Percentiles rank a stretch among this genome's conserved stretches.
These are phyloP conservation scores for Crucihimalaya himalaica DNA, from an alignment of 345 rosid species.

Conservation along the genomic window DNA sequence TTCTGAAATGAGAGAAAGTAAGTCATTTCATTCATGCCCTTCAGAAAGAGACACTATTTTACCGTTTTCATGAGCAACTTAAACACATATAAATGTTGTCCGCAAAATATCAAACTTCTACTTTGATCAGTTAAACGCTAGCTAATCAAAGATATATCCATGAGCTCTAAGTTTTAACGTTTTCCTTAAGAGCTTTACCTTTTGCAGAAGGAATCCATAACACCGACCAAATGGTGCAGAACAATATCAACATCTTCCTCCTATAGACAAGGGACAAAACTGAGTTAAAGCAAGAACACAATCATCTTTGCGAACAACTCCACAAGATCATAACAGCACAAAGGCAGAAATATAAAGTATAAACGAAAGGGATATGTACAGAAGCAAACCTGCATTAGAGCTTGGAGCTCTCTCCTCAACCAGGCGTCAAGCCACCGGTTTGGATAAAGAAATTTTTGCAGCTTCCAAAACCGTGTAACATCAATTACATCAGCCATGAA, in stretches of 20 bases:
- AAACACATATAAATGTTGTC: not conserved
- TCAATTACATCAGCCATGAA: constrained; percentile 49
- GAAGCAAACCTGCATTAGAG: constrained; percentile 65
- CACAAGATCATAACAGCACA: not conserved
- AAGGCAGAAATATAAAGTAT: not conserved
- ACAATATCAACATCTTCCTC: constrained; percentile 79
- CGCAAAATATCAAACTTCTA: not conserved
- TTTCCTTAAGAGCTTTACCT: constrained; percentile 45
- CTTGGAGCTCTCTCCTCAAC: constrained; percentile 86
- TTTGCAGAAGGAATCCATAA: constrained; percentile 59
- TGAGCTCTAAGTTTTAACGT: not conserved
- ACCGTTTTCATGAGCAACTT: not conserved
- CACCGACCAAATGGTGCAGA: constrained; percentile 70
- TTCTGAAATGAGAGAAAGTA: constrained; percentile 37
- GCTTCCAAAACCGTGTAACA: constrained; percentile 66
- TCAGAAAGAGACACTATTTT: not conserved
- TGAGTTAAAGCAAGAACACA: not conserved
- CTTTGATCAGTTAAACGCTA: not conserved
- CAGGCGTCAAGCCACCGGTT: constrained; percentile 67
- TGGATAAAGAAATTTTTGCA: constrained; percentile 57
- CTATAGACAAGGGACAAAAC: constrained; percentile 34
- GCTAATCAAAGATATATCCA: not conserved
- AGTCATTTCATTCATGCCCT: not conserved
- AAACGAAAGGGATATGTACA: not conserved
- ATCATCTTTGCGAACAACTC: not conserved